Percentiles rank a stretch among this genome's conserved stretches.
phyloP scores from a whole-genome alignment of 805 yeast genomes.

The Teunomyces panamensis region DNA sequence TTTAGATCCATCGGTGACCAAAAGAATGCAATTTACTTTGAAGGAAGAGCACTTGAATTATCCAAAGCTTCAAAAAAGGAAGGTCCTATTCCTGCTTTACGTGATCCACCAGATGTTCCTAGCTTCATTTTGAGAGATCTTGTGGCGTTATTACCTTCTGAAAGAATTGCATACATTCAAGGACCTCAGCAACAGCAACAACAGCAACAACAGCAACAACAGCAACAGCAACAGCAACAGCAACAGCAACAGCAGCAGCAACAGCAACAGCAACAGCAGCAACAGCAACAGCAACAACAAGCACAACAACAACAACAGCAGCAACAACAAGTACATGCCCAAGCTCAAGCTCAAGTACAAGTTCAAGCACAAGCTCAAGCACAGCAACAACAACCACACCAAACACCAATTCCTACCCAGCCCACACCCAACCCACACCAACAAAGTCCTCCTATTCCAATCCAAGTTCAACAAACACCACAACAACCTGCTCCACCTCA shows the following conservation, averaged over 20 bases:
- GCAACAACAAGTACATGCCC: background rate
- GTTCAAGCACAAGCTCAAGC: background rate
- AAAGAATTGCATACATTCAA: conserved; percentile 38
- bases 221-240: conserved; percentile 10
- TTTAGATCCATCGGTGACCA: conserved; percentile 46
- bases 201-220: conserved; percentile 6
- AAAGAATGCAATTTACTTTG: conserved; percentile 40
- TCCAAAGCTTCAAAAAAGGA: conserved; percentile 42
- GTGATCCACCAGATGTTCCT: conserved; percentile 50
- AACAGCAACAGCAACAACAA: conserved; percentile 7
- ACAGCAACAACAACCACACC: conserved; percentile 5
- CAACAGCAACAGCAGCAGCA: conserved; percentile 12
- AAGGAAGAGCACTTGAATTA: conserved; percentile 42
- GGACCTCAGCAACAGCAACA: conserved; percentile 11
- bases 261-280: conserved; percentile 1
- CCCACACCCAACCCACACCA: conserved; percentile 6
- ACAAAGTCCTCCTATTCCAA: background rate
- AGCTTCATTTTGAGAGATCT: conserved; percentile 38
- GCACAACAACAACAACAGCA: conserved; percentile 3
- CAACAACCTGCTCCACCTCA: conserved; percentile 9
- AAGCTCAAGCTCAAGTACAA: background rate
- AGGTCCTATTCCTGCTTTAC: conserved; percentile 43
- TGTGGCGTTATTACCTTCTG: conserved; percentile 41
- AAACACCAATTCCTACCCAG: conserved; percentile 2
- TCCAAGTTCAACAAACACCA: conserved; percentile 5